These are phyloP conservation scores for Trifolium repens DNA, from an alignment of 306 rosid genomes.

Conservation along the genomic window DNA sequence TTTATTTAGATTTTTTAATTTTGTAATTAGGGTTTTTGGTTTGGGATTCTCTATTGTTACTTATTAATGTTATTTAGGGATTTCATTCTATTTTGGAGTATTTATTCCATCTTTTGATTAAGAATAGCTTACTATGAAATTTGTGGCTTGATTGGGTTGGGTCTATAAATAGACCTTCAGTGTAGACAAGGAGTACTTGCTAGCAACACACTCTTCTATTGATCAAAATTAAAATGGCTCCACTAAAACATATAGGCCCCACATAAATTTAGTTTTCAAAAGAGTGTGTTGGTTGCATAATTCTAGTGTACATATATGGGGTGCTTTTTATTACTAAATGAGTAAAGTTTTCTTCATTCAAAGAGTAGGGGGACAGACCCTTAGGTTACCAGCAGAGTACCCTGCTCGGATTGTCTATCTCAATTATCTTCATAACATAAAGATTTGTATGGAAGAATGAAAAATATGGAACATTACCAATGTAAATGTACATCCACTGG, in stretches of 20 bases:
- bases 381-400: slow-evolving; percentile 18
- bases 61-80: slow-evolving; percentile 16
- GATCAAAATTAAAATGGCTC: not conserved
- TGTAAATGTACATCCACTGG: slow-evolving; percentile 91
- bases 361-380: not conserved
- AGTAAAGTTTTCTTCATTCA: slow-evolving; percentile 13
- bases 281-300: slow-evolving; percentile 1
- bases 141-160: not conserved
- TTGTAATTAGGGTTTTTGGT: not conserved
- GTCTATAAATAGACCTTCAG: slow-evolving; percentile 7
- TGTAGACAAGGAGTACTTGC: not conserved
- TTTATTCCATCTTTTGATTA: slow-evolving; percentile 9
- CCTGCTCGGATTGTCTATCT: not conserved
- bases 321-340: not conserved
- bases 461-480: slow-evolving; percentile 67
- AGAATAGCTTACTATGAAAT: not conserved
- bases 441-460: slow-evolving; percentile 15
- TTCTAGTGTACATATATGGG: not conserved
- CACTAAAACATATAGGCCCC: not conserved
- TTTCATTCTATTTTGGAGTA: slow-evolving; percentile 10
- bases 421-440: slow-evolving; percentile 26
- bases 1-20: not conserved
- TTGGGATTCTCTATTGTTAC: slow-evolving; percentile 1
- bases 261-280: not conserved
- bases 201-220: slow-evolving; percentile 1